phyloP scores from a whole-genome alignment of 2,329 filamentous ascomycete genomes.

The Neonectria coccinea region DNA sequence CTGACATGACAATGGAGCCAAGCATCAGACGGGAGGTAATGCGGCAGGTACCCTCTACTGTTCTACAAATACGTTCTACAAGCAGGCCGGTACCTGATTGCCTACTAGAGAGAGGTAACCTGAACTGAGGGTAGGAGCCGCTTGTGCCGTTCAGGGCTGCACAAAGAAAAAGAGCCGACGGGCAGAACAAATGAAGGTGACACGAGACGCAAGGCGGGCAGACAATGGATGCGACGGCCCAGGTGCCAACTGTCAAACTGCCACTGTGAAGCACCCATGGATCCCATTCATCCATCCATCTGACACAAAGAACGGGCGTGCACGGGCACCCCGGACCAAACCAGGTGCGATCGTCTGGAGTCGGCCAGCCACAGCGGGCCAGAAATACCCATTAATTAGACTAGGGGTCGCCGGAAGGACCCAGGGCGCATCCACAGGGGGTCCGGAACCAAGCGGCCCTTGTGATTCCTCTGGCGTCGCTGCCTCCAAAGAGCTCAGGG shows the following conservation, averaged over 20 bases:
- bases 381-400: slow-evolving; percentile 5
- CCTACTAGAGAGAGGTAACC: background rate
- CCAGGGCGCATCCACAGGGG: background rate
- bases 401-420: background rate
- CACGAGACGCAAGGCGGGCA: background rate
- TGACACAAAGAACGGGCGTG: too few relatives aligned
- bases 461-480: background rate
- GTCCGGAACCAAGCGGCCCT: background rate
- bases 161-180: slow-evolving; percentile 1
- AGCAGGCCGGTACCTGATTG: background rate
- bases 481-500: background rate
- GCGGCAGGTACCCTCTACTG: background rate
- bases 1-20: background rate
- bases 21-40: slow-evolving; percentile 2
- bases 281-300: too few relatives aligned
- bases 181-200: background rate
- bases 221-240: background rate
- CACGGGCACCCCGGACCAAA: background rate
- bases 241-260: background rate
- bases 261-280: too few relatives aligned
- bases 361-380: slow-evolving; percentile 12
- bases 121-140: background rate
- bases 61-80: background rate
- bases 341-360: slow-evolving; percentile 3
- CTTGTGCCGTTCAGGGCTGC: background rate